A percentile compares a stretch with the other conserved stretches of the same genome.
phyloP scores from a whole-genome alignment of 1,139 yeast species.

The Lizanozyma gosingica region DNA sequence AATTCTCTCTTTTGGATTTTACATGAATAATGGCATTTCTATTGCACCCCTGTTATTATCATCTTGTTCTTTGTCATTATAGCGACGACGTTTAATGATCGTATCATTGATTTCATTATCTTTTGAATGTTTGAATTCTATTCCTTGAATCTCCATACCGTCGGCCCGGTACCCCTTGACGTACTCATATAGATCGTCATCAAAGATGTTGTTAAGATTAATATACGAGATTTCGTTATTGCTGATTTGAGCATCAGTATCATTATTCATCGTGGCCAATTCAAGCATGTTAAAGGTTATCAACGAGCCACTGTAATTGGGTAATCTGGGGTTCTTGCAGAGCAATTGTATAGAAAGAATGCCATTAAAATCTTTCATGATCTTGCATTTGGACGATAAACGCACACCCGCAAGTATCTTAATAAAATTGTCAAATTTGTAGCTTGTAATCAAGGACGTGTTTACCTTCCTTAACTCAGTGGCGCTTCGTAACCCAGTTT shows the following conservation, averaged over 20 bases:
- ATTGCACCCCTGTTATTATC: neutral
- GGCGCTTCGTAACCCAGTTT: conserved; percentile 1
- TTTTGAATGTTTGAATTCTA: too few relatives aligned
- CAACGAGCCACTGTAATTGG: conserved; percentile 47
- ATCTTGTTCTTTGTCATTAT: neutral
- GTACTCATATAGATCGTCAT: conserved; percentile 11
- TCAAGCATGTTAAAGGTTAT: conserved; percentile 57
- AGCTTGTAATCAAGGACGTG: conserved; percentile 28
- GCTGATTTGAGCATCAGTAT: conserved; percentile 6
- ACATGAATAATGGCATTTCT: neutral
- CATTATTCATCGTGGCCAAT: conserved; percentile 15
- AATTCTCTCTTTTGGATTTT: too few relatives aligned
- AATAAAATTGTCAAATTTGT: conserved; percentile 44
- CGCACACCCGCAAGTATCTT: conserved; percentile 46
- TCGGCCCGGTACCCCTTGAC: neutral
- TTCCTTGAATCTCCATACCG: too few relatives aligned
- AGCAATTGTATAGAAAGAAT: conserved; percentile 40
- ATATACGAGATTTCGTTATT: conserved; percentile 3
- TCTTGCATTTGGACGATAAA: conserved; percentile 50
- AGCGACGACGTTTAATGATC: too few relatives aligned
- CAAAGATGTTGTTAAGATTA: conserved; percentile 14
- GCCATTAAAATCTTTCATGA: conserved; percentile 50
- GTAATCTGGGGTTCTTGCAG: conserved; percentile 23
- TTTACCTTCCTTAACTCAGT: conserved; percentile 11
- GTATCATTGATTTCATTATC: neutral